These are phyloP conservation scores for Scutellaria baicalensis DNA, from an alignment of 257 asterid species.

Conservation along the genomic window DNA sequence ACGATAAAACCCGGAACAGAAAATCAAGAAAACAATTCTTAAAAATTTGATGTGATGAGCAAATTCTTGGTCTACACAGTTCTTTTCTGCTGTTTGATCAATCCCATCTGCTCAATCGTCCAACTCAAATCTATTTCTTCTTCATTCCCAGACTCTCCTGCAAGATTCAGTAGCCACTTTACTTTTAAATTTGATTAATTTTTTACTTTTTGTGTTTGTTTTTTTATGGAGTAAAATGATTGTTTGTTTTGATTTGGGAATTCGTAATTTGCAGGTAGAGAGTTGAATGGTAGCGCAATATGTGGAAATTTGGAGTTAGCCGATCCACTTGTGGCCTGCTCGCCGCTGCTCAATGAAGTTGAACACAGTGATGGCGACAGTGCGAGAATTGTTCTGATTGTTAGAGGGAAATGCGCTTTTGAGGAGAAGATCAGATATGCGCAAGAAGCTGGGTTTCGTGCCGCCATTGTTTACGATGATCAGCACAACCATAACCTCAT, in stretches of 20 bases:
- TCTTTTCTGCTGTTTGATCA: conserved; percentile 9
- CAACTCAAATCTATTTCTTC: conserved; percentile 11
- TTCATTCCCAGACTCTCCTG: conserved; percentile 25
- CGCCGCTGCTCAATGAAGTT: conserved; percentile 12
- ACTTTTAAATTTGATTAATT: neutral
- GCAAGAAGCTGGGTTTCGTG: conserved; percentile 25
- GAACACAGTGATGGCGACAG: neutral
- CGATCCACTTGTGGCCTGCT: conserved; percentile 23
- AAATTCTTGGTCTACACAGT: conserved; percentile 1
- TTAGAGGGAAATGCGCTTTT: conserved; percentile 26
- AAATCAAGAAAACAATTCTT: neutral
- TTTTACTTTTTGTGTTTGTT: neutral
- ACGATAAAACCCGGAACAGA: neutral
- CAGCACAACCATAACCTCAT: conserved; percentile 18
- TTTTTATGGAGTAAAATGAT: neutral
- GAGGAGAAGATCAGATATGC: conserved; percentile 30
- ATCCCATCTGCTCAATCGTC: conserved; percentile 13
- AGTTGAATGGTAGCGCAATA: conserved; percentile 2
- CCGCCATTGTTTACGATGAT: conserved; percentile 25
- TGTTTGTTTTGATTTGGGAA: neutral
- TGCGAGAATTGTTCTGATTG: conserved; percentile 17
- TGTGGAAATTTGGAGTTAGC: conserved; percentile 25
- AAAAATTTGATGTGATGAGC: conserved; percentile 14
- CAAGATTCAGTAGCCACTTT: conserved; percentile 16
- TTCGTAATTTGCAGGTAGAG: conserved; percentile 1